Base-by-base conservation (phyloP, 176 grass and related monocot species). In the Bolboschoenus planiculmis region DNA sequence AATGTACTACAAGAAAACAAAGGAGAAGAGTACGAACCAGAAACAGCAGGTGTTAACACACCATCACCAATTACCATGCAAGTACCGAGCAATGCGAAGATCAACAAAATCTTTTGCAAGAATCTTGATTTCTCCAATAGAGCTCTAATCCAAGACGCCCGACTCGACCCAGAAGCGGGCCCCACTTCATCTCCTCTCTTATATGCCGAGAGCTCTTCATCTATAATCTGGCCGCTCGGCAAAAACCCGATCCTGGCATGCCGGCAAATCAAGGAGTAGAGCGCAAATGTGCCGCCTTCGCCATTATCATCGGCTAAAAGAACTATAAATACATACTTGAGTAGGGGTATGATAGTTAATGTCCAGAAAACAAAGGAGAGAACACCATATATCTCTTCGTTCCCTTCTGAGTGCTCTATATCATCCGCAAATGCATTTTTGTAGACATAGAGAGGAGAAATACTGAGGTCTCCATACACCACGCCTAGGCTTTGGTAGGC, bases 331-430 rank as follows among this genome's bases (percentile, higher is more conserved):
- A 95, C 96, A 86, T 99, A 95, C 86, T 99, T 95, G 36, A 95
- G 81, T 65, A 99, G 89, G 10, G 96, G 91, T 71, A 95, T 60
- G 1, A 93, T 78, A 36, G 96, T 99, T 72, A 99, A 88, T 73
- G 96, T 95, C 96, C 96, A 99, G 93, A 99, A 99, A 16, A 99
- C 96, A 80, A 99, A 90, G 63, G 96, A 99, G 60, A 95, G 87
- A 26, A 90, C 96, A 4, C 96, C 96, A 60, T 93, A 99, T 84
- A 99, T 99, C 91, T 99, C 96, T 61, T 99, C 96, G 78, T 95
- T 99, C 62, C 87, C 88, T 50, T 81, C 83, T 2, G 96, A 91
- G 82, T 99, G 96, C 77, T 90, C 81, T 79, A 99, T 95, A 82
- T 93, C 96, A 53, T 90, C 92, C 21, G 96, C 87, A 74, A 99